Percentiles rank a stretch among this genome's conserved stretches.
These are phyloP conservation scores for Xylaria sp. DNA, from an alignment of 2,329 filamentous ascomycete species.

Conservation along the genomic window DNA sequence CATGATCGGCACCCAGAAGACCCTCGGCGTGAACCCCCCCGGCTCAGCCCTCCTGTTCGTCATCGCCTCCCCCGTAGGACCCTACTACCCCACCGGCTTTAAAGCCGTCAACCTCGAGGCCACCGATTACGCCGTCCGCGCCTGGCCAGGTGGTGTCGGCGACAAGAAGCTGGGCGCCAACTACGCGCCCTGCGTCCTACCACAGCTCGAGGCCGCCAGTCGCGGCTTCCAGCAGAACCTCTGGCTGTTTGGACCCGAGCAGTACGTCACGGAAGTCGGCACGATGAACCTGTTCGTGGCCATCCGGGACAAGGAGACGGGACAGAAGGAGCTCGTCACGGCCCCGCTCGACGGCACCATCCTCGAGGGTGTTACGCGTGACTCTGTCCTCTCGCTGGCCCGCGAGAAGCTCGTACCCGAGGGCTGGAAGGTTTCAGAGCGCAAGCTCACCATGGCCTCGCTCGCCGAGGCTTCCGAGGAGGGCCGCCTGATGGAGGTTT, in stretches of 20 bases:
- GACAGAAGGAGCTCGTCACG: slow-evolving; percentile 91
- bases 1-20: slow-evolving; percentile 95
- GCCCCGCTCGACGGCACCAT: slow-evolving; percentile 96
- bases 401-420: slow-evolving; percentile 80
- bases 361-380: slow-evolving; percentile 90
- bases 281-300: slow-evolving; percentile 99
- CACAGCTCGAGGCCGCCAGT: slow-evolving; percentile 88
- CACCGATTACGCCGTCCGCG: slow-evolving; percentile 93
- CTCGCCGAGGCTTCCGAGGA: slow-evolving; percentile 81
- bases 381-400: slow-evolving; percentile 87
- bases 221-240: slow-evolving; percentile 97
- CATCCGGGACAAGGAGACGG: slow-evolving; percentile 82
- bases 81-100: slow-evolving; percentile 98
- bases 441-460: slow-evolving; percentile 91
- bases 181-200: slow-evolving; percentile 99
- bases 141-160: slow-evolving; percentile 96
- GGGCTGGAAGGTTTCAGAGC: slow-evolving; percentile 87
- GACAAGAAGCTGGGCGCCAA: slow-evolving; percentile 99
- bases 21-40: slow-evolving; percentile 89
- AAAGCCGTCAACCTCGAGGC: slow-evolving; percentile 96
- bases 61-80: slow-evolving; percentile 94
- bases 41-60: slow-evolving; percentile 91
- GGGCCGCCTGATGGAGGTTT: slow-evolving; percentile 88
- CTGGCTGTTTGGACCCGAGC: slow-evolving; percentile 95
- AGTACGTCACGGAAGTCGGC: slow-evolving; percentile 95